Percentiles rank a stretch among this genome's conserved stretches.
Conservation (phyloP, 768 basidiomycete genomes). For the Chalciporus sphaerocephalus region DNA sequence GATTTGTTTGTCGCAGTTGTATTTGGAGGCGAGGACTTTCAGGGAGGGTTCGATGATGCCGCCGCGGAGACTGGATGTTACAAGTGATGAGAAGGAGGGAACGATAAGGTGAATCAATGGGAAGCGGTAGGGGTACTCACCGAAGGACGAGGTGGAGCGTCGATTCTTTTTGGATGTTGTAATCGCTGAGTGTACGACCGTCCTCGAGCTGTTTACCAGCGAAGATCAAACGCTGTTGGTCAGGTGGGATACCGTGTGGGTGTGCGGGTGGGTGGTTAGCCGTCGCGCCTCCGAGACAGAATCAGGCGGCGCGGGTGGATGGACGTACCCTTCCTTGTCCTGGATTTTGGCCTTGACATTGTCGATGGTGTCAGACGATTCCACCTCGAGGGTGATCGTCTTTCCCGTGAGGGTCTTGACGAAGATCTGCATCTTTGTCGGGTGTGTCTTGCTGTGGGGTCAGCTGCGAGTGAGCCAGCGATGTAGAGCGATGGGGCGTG, state of each 20-base stretch:
- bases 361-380: slow-evolving; percentile 28
- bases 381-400: slow-evolving; percentile 30
- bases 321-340: slow-evolving; percentile 66
- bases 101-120: no score
- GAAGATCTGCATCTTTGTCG: slow-evolving; percentile 61
- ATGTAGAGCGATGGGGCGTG: slow-evolving; percentile 10
- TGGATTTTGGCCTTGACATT: slow-evolving; percentile 34
- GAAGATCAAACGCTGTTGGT: slow-evolving; percentile 37
- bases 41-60: slow-evolving; percentile 99
- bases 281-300: no score
- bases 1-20: slow-evolving; percentile 99
- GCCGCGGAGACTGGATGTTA: slow-evolving; percentile 38
- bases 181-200: slow-evolving; percentile 92
- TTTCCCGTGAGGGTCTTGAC: slow-evolving; percentile 77
- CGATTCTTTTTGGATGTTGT: slow-evolving; percentile 98
- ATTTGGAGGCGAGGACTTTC: slow-evolving; percentile 94
- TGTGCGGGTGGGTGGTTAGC: no score
- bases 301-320: no score
- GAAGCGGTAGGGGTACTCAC: slow-evolving; percentile 37
- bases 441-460: slow-evolving; percentile 1
- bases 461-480: neutral
- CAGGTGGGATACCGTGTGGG: slow-evolving; percentile 34
- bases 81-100: neutral
- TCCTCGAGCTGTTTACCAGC: slow-evolving; percentile 99
- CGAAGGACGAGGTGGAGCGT: slow-evolving; percentile 97